These are phyloP conservation scores for Vitis cinerea DNA, from an alignment of 164 flowering plant species.

Conservation along the genomic window DNA sequence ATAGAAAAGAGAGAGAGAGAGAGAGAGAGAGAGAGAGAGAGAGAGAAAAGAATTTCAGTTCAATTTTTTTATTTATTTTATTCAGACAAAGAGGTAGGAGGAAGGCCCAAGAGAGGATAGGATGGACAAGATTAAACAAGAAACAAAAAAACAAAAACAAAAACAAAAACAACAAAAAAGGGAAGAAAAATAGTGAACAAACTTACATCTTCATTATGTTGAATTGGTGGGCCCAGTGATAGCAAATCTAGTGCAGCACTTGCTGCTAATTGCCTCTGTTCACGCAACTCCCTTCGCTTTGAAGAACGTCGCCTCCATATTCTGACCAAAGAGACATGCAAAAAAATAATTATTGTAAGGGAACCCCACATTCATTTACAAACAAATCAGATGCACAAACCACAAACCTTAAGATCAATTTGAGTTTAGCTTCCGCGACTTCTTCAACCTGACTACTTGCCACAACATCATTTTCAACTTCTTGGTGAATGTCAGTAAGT, in stretches of 20 bases:
- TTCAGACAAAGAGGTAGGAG: too few species aligned
- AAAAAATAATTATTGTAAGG: not conserved
- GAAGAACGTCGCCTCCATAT: conserved; percentile 69
- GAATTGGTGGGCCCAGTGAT: conserved; percentile 73
- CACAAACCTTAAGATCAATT: conserved; percentile 71
- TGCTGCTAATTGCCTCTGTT: conserved; percentile 62
- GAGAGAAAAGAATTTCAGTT: too few species aligned
- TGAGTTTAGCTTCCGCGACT: conserved; percentile 71
- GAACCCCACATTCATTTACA: conserved; percentile 5
- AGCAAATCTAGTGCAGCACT: conserved; percentile 71
- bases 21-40: too few species aligned
- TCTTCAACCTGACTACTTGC: conserved; percentile 43
- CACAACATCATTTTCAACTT: conserved; percentile 26
- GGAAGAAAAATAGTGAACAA: not conserved
- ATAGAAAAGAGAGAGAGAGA: too few species aligned
- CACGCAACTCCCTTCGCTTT: conserved; percentile 55
- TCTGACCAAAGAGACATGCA: conserved; percentile 39
- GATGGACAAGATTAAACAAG: not conserved
- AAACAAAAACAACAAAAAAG: not conserved
- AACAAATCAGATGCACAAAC: not conserved
- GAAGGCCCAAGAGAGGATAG: too few species aligned
- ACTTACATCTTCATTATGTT: conserved; percentile 48
- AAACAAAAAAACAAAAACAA: not conserved
- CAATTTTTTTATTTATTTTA: too few species aligned
- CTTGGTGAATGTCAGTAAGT: conserved; percentile 20